Evolutionary conservation across 257 asterid genomes (phyloP), one percentile per base, ranked within the genome.

Genomic region (Nicotiana sylvestris): DNA sequence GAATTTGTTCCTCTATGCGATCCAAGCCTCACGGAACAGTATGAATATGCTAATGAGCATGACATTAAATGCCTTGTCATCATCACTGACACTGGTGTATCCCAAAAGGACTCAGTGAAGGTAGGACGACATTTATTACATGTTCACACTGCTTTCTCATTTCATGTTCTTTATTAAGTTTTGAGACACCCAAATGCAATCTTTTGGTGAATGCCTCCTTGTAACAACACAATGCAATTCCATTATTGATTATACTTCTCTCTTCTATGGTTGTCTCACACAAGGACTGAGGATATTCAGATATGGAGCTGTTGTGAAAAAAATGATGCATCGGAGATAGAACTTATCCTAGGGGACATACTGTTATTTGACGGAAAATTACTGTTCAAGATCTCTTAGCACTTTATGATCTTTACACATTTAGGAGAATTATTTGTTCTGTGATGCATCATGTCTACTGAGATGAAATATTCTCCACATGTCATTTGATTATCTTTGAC

Each of bases 11-110:
- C 97, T 4, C 35, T 90, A 81, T 60, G 85, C 85, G 99, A 96
- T 90, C 99, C 99, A 62, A 96, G 98, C 89, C 95, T 93, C 51
- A 94, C 95, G 1, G 98, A 96, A 85, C 99, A 96, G 83, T 96
- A 94, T 81, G 99, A 96, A 86, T 96, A 96, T 90, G 99, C 99
- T 6, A 94, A 91, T 17, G 99, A 96, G 84, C 91, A 92, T 81
- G 97, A 93, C 86, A 94, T 94, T 83, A 96, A 93, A 90, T 96
- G 98, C 81, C 97, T 96, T 17, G 92, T 94, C 80, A 92, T 94
- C 87, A 90, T 96, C 62, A 92, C 95, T 1, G 99, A 94, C 85
- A 81, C 96, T 72, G 95, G 97, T 78, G 92, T 93, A 66, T 90
- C 96, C 74, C 99, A 91, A 64, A 88, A 89, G 10, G 97, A 92